phyloP scores from a whole-genome alignment of 1,284 basidiomycete species.

The Agroathelia rolfsii region DNA sequence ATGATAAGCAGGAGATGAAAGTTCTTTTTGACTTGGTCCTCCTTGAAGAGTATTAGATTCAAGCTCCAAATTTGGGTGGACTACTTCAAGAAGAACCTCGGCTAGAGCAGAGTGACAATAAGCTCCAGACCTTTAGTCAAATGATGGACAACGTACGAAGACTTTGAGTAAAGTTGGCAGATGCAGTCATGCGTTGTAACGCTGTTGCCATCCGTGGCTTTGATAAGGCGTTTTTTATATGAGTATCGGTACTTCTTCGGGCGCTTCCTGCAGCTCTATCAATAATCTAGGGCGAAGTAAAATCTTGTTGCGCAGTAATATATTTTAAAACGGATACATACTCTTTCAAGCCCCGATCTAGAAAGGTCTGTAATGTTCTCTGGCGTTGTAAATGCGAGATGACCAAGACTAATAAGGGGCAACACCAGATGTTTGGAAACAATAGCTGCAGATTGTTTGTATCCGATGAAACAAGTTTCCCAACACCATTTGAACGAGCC shows the following conservation, averaged over 20 bases:
- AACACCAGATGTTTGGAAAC: conserved; percentile 67
- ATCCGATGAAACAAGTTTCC: conserved; percentile 57
- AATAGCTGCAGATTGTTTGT: conserved; percentile 54
- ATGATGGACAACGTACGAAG: conserved; percentile 42
- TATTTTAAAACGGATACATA: conserved; percentile 17
- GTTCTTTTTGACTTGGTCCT: conserved; percentile 12
- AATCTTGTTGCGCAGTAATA: conserved; percentile 5
- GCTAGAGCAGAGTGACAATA: background rate
- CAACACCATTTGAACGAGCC: conserved; percentile 64
- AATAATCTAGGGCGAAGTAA: conserved; percentile 34
- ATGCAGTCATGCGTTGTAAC: conserved; percentile 56
- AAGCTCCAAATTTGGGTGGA: background rate
- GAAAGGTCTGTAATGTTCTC: conserved; percentile 45
- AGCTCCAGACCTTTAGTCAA: conserved; percentile 1
- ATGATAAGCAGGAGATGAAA: conserved; percentile 8
- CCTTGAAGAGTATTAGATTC: conserved; percentile 1
- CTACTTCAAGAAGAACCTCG: background rate
- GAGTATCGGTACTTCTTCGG: conserved; percentile 56
- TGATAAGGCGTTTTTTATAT: conserved; percentile 57
- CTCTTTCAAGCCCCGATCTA: conserved; percentile 56
- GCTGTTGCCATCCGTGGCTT: conserved; percentile 56
- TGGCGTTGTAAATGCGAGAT: conserved; percentile 53
- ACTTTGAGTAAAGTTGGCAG: conserved; percentile 52
- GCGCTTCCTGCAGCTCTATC: conserved; percentile 61
- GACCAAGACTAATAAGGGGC: conserved; percentile 59